phyloP scores from a whole-genome alignment of 352 stramenopile species.

The Phytophthora palmivora region DNA sequence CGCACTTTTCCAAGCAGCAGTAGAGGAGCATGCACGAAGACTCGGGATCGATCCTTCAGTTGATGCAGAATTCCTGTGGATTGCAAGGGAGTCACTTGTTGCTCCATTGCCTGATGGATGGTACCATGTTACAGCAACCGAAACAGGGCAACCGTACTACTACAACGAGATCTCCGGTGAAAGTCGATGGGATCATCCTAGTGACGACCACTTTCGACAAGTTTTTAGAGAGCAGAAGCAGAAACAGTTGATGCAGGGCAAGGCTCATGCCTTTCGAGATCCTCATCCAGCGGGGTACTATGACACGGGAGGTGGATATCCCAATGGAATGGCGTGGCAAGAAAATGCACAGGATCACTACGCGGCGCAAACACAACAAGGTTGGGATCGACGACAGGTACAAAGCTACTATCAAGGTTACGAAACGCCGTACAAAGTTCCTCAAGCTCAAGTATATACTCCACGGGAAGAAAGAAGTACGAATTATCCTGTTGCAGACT shows the following conservation, averaged over 20 bases:
- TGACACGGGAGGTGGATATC: conserved; percentile 24
- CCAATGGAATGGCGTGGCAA: conserved; percentile 35
- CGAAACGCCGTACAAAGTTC: conserved; percentile 28
- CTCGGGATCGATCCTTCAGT: conserved; percentile 69
- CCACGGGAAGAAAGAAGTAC: conserved; percentile 18
- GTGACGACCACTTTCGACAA: conserved; percentile 73
- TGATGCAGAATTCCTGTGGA: conserved; percentile 73
- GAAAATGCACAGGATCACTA: conserved; percentile 32
- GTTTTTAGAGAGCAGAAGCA: conserved; percentile 57
- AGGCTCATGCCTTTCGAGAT: conserved; percentile 30
- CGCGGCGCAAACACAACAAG: conserved; percentile 21
- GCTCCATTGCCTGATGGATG: conserved; percentile 73
- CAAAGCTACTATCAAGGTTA: conserved; percentile 36
- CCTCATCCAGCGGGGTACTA: conserved; percentile 41
- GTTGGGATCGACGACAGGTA: conserved; percentile 29
- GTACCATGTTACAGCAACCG: conserved; percentile 67
- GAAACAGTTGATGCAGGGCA: conserved; percentile 35
- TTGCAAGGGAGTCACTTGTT: conserved; percentile 79
- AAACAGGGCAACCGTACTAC: conserved; percentile 76
- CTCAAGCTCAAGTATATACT: conserved; percentile 30
- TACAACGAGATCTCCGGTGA: conserved; percentile 83
- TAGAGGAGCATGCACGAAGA: conserved; percentile 74
- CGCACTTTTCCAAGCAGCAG: conserved; percentile 74
- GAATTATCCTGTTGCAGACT: conserved; percentile 24
- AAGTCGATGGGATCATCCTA: conserved; percentile 85